A percentile compares a stretch with the other conserved stretches of the same genome.
phyloP scores from a whole-genome alignment of 768 basidiomycete species.

The Austroboletus eburneus region DNA sequence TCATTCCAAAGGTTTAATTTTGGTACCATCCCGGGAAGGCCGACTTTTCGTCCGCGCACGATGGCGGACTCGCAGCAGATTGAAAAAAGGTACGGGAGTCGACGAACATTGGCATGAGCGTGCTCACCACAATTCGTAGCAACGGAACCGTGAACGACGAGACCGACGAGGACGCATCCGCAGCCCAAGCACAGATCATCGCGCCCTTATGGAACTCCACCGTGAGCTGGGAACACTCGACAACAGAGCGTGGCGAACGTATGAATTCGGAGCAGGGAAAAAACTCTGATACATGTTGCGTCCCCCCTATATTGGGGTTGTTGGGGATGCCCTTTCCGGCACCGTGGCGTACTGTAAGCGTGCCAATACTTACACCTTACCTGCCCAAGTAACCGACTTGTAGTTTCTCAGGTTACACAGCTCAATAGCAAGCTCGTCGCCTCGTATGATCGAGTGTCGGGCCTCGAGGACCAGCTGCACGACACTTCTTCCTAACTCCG shows the following conservation, averaged over 20 bases:
- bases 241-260: too few relatives aligned
- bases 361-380: too few relatives aligned
- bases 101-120: neutral
- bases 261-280: too few relatives aligned
- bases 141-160: conserved; percentile 11
- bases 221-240: too few relatives aligned
- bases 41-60: too few relatives aligned
- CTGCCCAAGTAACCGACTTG: too few relatives aligned
- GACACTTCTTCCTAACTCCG: conserved; percentile 52
- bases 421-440: conserved; percentile 91
- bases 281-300: too few relatives aligned
- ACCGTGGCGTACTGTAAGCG: too few relatives aligned
- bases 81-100: conserved; percentile 11
- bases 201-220: conserved; percentile 71
- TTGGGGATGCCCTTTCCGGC: too few relatives aligned
- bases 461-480: conserved; percentile 88
- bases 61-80: conserved; percentile 6
- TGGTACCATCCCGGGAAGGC: too few relatives aligned
- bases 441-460: conserved; percentile 87
- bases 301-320: too few relatives aligned
- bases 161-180: conserved; percentile 34
- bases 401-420: conserved; percentile 76
- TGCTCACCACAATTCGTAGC: conserved; percentile 4
- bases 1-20: conserved; percentile 21
- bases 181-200: conserved; percentile 84